A percentile compares a stretch with the other conserved stretches of the same genome.
Conservation (phyloP, 2,329 filamentous ascomycete genomes). For the Trichoderma asperellum region DNA sequence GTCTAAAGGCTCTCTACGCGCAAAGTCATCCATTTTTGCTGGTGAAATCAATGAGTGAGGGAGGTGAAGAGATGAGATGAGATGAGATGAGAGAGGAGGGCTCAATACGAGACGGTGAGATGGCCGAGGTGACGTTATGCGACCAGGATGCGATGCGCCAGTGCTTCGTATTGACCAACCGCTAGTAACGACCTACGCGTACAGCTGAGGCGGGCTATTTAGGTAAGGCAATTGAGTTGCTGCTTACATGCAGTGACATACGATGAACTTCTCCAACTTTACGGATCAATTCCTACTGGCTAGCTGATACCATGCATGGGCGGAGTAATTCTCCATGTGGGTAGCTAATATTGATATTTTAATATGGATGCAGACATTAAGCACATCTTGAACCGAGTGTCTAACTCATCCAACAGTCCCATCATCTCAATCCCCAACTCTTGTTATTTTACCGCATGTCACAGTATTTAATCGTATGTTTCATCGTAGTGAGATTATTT, state of each 20-base stretch:
- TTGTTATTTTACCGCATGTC: too few species aligned
- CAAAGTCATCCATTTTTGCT: conserved; percentile 4
- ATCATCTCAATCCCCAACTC: too few species aligned
- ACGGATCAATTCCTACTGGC: not conserved
- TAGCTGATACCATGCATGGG: not conserved
- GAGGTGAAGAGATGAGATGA: not conserved
- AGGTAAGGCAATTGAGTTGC: not conserved
- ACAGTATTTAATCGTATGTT: too few species aligned
- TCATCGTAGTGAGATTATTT: too few species aligned
- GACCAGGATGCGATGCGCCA: not conserved
- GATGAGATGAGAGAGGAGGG: not conserved
- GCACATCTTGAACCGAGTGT: not conserved
- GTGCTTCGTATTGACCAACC: not conserved
- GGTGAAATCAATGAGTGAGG: not conserved
- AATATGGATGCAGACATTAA: not conserved
- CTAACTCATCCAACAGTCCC: too few species aligned
- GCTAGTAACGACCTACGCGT: not conserved
- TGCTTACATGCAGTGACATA: not conserved
- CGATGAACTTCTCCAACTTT: not conserved
- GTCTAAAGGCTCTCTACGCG: not conserved
- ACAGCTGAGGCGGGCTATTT: not conserved
- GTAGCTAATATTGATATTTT: not conserved
- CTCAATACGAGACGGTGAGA: conserved; percentile 1
- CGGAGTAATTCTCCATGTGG: not conserved
- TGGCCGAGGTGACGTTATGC: conserved; percentile 4